phyloP scores from a whole-genome alignment of 768 basidiomycete genomes.

The Termitomyces sp. region DNA sequence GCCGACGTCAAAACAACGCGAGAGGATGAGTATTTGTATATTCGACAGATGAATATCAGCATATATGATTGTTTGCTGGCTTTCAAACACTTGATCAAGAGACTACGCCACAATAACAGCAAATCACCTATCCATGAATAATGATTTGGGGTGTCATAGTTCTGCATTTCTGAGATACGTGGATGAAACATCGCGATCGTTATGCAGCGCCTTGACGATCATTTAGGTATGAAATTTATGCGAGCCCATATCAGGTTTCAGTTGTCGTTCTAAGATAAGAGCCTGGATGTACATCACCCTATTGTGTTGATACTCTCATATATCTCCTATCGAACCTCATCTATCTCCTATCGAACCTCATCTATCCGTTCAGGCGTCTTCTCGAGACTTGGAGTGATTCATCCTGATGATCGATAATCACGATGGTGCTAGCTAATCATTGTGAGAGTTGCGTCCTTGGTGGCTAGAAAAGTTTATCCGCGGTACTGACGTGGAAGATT shows the following conservation, averaged over 20 bases:
- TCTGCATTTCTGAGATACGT: not conserved
- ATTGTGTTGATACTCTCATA: too few relatives aligned
- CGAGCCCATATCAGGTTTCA: not conserved
- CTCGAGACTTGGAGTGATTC: too few relatives aligned
- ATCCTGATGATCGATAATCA: not conserved
- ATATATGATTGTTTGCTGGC: not conserved
- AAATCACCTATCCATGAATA: not conserved
- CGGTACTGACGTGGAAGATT: not conserved
- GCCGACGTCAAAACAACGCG: not conserved
- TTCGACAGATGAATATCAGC: not conserved
- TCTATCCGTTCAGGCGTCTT: too few relatives aligned
- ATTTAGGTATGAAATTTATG: not conserved
- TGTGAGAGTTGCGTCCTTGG: not conserved
- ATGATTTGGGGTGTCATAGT: not conserved
- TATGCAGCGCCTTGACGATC: not conserved
- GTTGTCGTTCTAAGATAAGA: too few relatives aligned
- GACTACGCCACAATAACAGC: not conserved
- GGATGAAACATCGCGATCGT: not conserved
- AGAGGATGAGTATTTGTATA: not conserved
- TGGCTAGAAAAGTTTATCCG: not conserved
- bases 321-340: not conserved
- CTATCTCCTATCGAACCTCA: not conserved
- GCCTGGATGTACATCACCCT: not conserved
- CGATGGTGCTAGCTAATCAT: not conserved
- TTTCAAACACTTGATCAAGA: not conserved